Evolutionary conservation across 768 basidiomycete genomes (phyloP), one percentile per base, ranked within the genome.

Genomic region (Gautieria morchelliformis): DNA sequence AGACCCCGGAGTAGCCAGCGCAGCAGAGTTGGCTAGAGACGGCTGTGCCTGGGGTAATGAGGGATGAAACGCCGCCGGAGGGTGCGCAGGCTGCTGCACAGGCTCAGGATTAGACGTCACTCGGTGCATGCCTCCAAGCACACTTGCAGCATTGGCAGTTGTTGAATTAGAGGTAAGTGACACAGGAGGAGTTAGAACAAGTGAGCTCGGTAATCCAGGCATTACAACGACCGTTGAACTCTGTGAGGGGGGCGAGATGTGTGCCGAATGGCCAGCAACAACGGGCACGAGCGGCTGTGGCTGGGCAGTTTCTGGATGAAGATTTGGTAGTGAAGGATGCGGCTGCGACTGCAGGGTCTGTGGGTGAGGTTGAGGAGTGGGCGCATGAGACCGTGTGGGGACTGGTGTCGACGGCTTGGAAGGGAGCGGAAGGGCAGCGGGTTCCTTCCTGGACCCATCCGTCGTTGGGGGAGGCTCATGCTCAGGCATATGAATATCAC

Each of bases 291-390:
- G 27, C 3, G 48, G 27, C 24, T 49, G 48, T 6, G 48, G 27
- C 12, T 30, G 27, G n/a, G 48, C 15, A 14, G 12, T 1, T 15
- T 22, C 17, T 24, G 35, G 0, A 81, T 87, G 15, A 85, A 84
- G 65, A 9, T 10, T 14, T 77, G 84, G 12, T 84, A 85, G 62
- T 76, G 83, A n/a, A 81, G 80, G 0, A 78, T 84, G 44, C 78
- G 79, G 81, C 82, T 65, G 53, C 67, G 58, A 70, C 69, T 39
- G 77, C 78, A 60, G 83, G 84, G 64, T 68, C 78, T 1, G 84
- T 84, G 84, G 81, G 80, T 14, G 83, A 84, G 67, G 84, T 86
- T 67, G 82, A 85, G 58, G 73, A 81, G 63, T 69, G 76, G 20
- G 79, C 80, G 12, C 84, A 84, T 62, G 81, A 78, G 4, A 70